These are phyloP conservation scores for Leccinum sublutescens DNA, from an alignment of 768 basidiomycete genomes.

Conservation along the genomic window DNA sequence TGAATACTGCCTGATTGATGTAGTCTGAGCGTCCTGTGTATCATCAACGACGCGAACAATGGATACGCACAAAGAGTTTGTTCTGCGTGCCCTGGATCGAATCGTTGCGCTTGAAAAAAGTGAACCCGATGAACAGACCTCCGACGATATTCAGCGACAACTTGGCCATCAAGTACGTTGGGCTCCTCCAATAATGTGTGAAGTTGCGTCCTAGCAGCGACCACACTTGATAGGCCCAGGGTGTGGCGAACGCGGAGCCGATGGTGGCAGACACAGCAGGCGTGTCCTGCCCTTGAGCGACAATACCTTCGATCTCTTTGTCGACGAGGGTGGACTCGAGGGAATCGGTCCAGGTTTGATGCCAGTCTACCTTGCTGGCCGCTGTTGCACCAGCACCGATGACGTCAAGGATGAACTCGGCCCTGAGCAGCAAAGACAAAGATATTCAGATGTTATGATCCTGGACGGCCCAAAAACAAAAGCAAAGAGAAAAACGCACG, in stretches of 20 bases:
- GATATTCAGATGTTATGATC: constrained; percentile 42
- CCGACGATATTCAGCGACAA: constrained; percentile 50
- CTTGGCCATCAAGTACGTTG: constrained; percentile 61
- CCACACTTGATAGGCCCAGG: constrained; percentile 49
- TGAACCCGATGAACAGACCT: constrained; percentile 60
- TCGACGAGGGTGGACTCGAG: constrained; percentile 40
- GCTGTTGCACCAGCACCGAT: constrained; percentile 75
- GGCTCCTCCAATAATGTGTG: constrained; percentile 52
- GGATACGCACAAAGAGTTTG: constrained; percentile 56
- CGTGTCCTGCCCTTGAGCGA: constrained; percentile 44
- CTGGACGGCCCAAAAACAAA: constrained; percentile 35
- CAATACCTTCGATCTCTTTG: constrained; percentile 45
- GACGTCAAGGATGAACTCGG: constrained; percentile 66
- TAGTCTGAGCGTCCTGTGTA: background rate
- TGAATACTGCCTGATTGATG: constrained; percentile 46
- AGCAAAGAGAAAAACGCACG: constrained; percentile 38
- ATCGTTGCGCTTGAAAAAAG: constrained; percentile 57
- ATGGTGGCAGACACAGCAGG: constrained; percentile 38
- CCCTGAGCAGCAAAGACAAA: constrained; percentile 32
- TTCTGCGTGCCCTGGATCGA: constrained; percentile 60
- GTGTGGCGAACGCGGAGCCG: constrained; percentile 48
- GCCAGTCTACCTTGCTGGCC: constrained; percentile 55
- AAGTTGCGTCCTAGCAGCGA: constrained; percentile 46
- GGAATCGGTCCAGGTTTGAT: constrained; percentile 55
- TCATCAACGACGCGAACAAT: background rate